Evolutionary conservation across 2,329 filamentous ascomycete genomes (phyloP).

Genomic region (Sphaerulina musiva): DNA sequence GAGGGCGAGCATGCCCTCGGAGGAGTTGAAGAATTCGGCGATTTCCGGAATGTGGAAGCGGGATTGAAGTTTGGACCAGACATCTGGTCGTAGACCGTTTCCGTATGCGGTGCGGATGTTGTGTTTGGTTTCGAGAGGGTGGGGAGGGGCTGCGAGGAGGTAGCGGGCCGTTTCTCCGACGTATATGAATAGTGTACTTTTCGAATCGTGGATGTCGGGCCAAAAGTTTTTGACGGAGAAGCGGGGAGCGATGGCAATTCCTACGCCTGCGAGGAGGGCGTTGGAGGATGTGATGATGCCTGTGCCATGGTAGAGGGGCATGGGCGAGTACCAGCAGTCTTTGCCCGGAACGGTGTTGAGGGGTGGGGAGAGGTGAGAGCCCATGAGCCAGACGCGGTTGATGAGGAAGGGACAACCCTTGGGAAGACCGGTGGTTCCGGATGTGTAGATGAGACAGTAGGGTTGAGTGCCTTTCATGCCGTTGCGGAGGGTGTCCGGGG

Average conservation of each 20-base stretch:
- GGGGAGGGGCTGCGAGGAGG: conserved; percentile 59
- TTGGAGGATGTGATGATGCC: conserved; percentile 59
- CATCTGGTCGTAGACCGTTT: conserved; percentile 61
- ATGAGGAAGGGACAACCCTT: conserved; percentile 62
- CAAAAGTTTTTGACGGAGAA: conserved; percentile 67
- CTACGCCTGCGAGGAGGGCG: conserved; percentile 49
- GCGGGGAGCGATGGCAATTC: conserved; percentile 56
- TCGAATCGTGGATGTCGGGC: conserved; percentile 60
- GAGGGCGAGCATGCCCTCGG: conserved; percentile 61
- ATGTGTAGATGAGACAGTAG: conserved; percentile 68
- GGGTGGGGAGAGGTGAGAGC: conserved; percentile 31
- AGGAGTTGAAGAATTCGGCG: conserved; percentile 70
- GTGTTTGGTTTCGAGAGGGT: conserved; percentile 54
- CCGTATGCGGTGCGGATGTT: conserved; percentile 54
- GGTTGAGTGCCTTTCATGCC: conserved; percentile 44
- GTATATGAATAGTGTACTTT: conserved; percentile 66
- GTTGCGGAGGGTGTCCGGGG: conserved; percentile 23
- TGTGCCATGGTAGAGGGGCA: conserved; percentile 72
- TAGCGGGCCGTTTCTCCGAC: conserved; percentile 73
- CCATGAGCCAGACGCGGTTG: conserved; percentile 40
- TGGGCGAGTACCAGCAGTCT: conserved; percentile 66
- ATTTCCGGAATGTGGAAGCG: conserved; percentile 59
- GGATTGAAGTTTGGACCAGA: conserved; percentile 59
- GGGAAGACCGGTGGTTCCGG: conserved; percentile 66
- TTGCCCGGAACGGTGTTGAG: conserved; percentile 45